Conservation (phyloP, 345 rosid genomes). For the Boechera retrofracta region DNA sequence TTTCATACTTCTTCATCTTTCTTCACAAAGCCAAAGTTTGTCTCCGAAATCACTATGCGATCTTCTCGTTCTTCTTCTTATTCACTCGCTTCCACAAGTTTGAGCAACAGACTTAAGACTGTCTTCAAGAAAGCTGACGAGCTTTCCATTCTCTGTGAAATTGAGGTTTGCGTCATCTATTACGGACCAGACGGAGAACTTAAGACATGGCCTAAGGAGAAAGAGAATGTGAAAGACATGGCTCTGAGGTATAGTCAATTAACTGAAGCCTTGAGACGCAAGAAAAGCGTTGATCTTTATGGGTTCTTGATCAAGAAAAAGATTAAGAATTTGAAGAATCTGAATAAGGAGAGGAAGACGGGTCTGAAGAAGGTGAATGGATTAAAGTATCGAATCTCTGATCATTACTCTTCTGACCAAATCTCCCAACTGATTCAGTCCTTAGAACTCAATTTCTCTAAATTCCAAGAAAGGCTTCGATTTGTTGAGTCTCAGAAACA, state of each 20-base stretch:
- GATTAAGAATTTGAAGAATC: background rate
- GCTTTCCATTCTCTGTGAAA: conserved; percentile 26
- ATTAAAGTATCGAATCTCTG: conserved; percentile 16
- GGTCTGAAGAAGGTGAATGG: background rate
- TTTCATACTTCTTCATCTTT: background rate
- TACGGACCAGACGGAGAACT: conserved; percentile 22
- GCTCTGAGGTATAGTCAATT: conserved; percentile 6
- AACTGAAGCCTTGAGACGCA: background rate
- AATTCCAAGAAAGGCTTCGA: background rate
- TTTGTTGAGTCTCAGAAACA: background rate
- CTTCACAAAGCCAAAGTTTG: background rate
- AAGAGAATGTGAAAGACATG: conserved; percentile 24
- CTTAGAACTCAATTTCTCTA: background rate
- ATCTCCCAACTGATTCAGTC: conserved; percentile 1
- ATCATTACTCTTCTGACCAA: conserved; percentile 23
- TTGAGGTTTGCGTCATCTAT: conserved; percentile 15
- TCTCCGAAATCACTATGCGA: background rate
- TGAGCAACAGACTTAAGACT: background rate
- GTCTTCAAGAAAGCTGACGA: conserved; percentile 35
- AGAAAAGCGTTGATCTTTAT: conserved; percentile 2
- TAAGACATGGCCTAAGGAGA: conserved; percentile 26
- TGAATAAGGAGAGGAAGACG: background rate
- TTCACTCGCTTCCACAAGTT: background rate
- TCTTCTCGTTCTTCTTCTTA: background rate
- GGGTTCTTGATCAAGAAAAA: background rate